phyloP scores from a whole-genome alignment of 305 asterid species.

The Withania somnifera region DNA sequence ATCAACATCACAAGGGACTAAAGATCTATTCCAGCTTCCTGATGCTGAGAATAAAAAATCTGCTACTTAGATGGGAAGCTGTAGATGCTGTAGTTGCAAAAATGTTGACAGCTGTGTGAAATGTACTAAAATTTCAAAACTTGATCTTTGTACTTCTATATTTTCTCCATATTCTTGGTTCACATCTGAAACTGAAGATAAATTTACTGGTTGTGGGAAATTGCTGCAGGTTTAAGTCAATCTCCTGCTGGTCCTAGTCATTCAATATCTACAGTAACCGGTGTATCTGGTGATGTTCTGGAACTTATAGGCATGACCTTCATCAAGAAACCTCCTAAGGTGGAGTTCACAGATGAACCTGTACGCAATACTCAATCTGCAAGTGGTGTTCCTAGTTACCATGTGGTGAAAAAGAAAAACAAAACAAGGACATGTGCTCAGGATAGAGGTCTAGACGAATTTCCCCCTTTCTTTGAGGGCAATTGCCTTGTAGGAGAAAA shows the following conservation, averaged over 20 bases:
- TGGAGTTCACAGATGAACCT: slow-evolving; percentile 40
- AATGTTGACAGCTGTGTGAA: slow-evolving; percentile 11
- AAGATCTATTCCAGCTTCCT: slow-evolving; percentile 2
- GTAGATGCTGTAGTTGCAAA: slow-evolving; percentile 12
- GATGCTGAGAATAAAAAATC: slow-evolving; percentile 8
- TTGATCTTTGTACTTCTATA: slow-evolving; percentile 1
- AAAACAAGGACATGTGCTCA: slow-evolving; percentile 12
- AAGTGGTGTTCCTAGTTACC: slow-evolving; percentile 4
- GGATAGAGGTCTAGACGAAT: slow-evolving; percentile 25
- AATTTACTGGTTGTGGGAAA: slow-evolving; percentile 9
- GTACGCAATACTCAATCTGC: slow-evolving; percentile 11
- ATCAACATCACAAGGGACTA: not conserved
- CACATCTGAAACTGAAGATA: slow-evolving; percentile 8
- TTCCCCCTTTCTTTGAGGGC: slow-evolving; percentile 47
- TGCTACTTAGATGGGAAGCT: slow-evolving; percentile 12
- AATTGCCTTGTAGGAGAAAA: slow-evolving; percentile 25
- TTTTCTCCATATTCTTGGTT: slow-evolving; percentile 1
- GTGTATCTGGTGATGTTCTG: slow-evolving; percentile 23
- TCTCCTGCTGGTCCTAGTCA: slow-evolving; percentile 4
- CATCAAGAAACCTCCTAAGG: slow-evolving; percentile 47
- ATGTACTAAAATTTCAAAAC: not conserved
- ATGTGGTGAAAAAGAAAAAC: slow-evolving; percentile 4
- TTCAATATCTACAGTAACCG: slow-evolving; percentile 16
- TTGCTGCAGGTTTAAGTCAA: slow-evolving; percentile 17
- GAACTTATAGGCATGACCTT: slow-evolving; percentile 46